These are phyloP conservation scores for Aspergillus carbonarius DNA, from an alignment of 2,329 filamentous ascomycete genomes.

Conservation along the genomic window DNA sequence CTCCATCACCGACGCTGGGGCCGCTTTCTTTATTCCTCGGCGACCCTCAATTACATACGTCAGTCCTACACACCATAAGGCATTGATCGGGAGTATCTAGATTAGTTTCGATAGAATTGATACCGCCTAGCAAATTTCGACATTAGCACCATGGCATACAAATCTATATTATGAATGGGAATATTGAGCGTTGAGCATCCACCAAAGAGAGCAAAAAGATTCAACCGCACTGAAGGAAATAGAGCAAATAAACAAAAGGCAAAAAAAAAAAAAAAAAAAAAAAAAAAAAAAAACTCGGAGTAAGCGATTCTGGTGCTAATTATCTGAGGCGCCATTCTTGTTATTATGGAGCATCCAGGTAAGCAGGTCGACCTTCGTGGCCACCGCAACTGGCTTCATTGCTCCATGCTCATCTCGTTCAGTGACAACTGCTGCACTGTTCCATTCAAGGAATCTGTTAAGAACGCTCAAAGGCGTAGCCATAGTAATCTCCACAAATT, in stretches of 20 bases:
- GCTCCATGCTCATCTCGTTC: slow-evolving; percentile 64
- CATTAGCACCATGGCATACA: too few relatives aligned
- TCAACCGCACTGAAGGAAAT: too few relatives aligned
- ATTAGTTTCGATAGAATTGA: not conserved
- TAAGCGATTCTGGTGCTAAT: not conserved
- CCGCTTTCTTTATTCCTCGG: not conserved
- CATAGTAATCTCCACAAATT: slow-evolving; percentile 91
- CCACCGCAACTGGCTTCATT: slow-evolving; percentile 79
- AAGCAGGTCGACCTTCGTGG: slow-evolving; percentile 94
- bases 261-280: too few relatives aligned
- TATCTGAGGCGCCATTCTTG: slow-evolving; percentile 22
- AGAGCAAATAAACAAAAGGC: too few relatives aligned
- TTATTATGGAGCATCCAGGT: slow-evolving; percentile 81
- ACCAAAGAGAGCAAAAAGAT: too few relatives aligned
- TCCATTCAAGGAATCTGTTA: slow-evolving; percentile 96
- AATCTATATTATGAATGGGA: too few relatives aligned
- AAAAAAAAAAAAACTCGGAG: too few relatives aligned
- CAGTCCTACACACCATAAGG: not conserved
- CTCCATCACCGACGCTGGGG: not conserved
- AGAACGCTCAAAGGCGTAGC: slow-evolving; percentile 81
- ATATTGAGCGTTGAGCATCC: too few relatives aligned
- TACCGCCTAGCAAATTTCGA: not conserved
- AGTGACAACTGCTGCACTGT: slow-evolving; percentile 91
- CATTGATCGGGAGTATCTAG: not conserved
- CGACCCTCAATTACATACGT: not conserved